Base-by-base conservation (phyloP, 106 monocot genomes). In the Chionographis japonica region DNA sequence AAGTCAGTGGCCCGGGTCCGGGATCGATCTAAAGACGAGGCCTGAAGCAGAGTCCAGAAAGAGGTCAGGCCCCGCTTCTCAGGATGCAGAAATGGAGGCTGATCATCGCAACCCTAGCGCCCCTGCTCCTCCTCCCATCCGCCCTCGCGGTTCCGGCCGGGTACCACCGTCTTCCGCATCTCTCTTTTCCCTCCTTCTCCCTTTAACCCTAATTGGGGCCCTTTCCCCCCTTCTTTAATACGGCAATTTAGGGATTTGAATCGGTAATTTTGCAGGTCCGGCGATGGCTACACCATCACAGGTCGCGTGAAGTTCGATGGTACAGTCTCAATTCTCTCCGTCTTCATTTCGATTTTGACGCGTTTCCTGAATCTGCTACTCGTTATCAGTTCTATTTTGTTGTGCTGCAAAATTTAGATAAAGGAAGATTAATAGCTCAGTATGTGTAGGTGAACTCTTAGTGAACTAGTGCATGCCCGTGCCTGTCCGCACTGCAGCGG, bases 241-340 rank as follows among this genome's bases (percentile, higher is more conserved):
- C 27, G 27, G 27, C 27, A 27, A 27, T 27, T 27, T 27, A 27
- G 58, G 55, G 20, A 72, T 72, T 61, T 39, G 51, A 12, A 18
- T 40, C 6, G 54, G n/a, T 18, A 17, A 37, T 55, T 12, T 68
- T 68, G 50, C 74, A 87, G 87, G 61, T 60, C 72, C 40, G 72
- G 62, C 16, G 85, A 89, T 18, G 89, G 84, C 50, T 75, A 85
- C 65, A 65, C 85, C 35, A 82, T 89, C 57, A 75, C 85, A 2
- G 89, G 85, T 4, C 82, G 79, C 37, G 64, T 89, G 61, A 85
- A 82, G 72, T 43, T 83, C 17, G 85, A 77, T 11, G 78, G 89
- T 89, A 60, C 72, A 37, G 38, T 39, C 6, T 12, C 37, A 12
- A 12, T 59, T 49, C 37, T 6, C 66, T 42, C 6, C 4, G 52